phyloP scores from a whole-genome alignment of 257 asterid species.

The Penstemon eatonii region DNA sequence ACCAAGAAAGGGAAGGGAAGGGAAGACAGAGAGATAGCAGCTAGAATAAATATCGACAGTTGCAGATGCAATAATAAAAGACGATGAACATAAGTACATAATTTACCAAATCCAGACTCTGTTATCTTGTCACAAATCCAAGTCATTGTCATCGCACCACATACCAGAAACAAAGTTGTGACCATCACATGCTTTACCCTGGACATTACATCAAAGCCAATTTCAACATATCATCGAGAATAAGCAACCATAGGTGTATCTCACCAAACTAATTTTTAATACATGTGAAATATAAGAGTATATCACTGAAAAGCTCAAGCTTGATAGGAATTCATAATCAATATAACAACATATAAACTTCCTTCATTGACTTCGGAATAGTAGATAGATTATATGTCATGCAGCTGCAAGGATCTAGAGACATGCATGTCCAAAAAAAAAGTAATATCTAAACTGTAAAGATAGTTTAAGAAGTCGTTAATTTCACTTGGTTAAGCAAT shows the following conservation, averaged over 20 bases:
- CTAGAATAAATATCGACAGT: background rate
- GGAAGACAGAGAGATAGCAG: constrained; percentile 9
- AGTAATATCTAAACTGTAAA: no score
- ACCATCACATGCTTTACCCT: constrained; percentile 86
- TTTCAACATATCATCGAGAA: background rate
- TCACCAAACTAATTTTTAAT: background rate
- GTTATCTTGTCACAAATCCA: constrained; percentile 94
- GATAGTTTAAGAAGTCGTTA: no score
- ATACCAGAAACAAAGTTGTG: constrained; percentile 74
- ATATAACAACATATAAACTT: no score
- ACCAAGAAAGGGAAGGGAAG: background rate
- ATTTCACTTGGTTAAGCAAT: background rate
- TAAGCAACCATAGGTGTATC: background rate
- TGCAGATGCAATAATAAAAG: constrained; percentile 6
- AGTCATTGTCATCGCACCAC: constrained; percentile 94
- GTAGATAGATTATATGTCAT: no score
- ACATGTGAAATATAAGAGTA: no score
- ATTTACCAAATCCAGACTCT: constrained; percentile 91
- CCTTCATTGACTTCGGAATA: no score
- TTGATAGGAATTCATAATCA: no score
- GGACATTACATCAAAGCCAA: constrained; percentile 28
- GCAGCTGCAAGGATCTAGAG: no score
- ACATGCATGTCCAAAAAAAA: no score
- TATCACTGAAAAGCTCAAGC: no score
- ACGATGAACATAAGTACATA: background rate